Base-by-base conservation (phyloP, 2,329 filamentous ascomycete genomes). In the Triangularia setosa region DNA sequence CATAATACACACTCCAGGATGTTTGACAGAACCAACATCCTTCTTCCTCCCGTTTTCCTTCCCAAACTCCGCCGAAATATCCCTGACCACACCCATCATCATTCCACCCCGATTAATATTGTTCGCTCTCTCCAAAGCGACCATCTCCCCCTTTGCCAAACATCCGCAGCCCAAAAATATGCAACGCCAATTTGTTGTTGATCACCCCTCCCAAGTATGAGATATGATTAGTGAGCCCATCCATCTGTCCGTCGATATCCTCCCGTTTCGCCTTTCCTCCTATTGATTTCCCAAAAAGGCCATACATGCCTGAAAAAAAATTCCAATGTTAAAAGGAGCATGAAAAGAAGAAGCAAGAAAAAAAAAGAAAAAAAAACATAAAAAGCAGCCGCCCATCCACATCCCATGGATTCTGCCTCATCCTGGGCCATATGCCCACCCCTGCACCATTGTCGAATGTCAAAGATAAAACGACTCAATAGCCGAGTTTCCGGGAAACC, bases 401-500 rank as follows among this genome's bases (percentile, higher is more conserved):
- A 21, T 18, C 40, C 7, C 40, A 21, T 48, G n/a, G 9, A 48
- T 21, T n/a, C 40, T 48, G 5, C n/a, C 40, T n/a, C 40, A 44
- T 48, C n/a, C 8, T 48, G 12, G n/a, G 11, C 12, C n/a, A 21
- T 16, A n/a, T 16, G 9, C 40, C n/a, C n/a, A 21, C 40, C n/a
- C n/a, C 4, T 48, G 1, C n/a, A 48, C n/a, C n/a, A 48, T 48
- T 21, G 18, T 9, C 11, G 18, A 48, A 40, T 33, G 14, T 33
- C n/a, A 21, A n/a, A 21, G 40, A 21, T n/a, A 27, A 27, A 55
- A 27, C 18, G 8, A 16, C 23, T 53, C 18, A 60, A 25, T 60
- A 60, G 6, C 35, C 69, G 61, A 70, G 54, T 69, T 67, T 18
- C 63, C 66, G 25, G 62, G 64, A 23, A 62, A 58, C 6, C 44